Evolutionary conservation across 805 yeast genomes (phyloP).

Genomic region (Cyberlindnera mycetangii): DNA sequence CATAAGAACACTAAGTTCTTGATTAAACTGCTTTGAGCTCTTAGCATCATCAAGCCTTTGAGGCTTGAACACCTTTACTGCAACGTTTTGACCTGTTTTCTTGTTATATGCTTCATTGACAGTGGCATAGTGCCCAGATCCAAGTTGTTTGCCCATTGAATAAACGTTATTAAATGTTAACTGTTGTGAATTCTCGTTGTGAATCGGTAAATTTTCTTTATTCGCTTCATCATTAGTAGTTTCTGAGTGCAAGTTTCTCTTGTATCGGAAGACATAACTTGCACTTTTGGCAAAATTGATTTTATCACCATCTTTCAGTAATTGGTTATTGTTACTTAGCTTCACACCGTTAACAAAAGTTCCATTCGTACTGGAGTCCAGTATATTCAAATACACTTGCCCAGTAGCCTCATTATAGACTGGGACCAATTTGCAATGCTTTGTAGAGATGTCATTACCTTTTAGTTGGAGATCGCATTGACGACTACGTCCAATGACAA

Average conservation of each 20-base stretch:
- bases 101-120: constrained; percentile 67
- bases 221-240: neutral
- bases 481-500: constrained; percentile 53
- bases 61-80: constrained; percentile 73
- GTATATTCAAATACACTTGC: constrained; percentile 39
- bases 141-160: constrained; percentile 52
- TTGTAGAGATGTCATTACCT: constrained; percentile 63
- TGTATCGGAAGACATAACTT: constrained; percentile 47
- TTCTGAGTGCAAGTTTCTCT: constrained; percentile 15
- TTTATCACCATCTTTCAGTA: constrained; percentile 63
- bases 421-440: constrained; percentile 54
- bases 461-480: constrained; percentile 52
- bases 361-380: constrained; percentile 62
- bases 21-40: constrained; percentile 45
- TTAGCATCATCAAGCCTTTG: constrained; percentile 40
- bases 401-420: constrained; percentile 37
- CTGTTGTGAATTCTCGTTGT: neutral
- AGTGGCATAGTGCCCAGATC: constrained; percentile 80
- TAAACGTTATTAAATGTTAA: constrained; percentile 53
- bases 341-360: constrained; percentile 59
- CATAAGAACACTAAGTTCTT: constrained; percentile 65
- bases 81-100: constrained; percentile 57
- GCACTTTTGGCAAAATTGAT: constrained; percentile 55
- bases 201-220: constrained; percentile 16
- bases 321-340: constrained; percentile 42